Evolutionary conservation across 2,329 filamentous ascomycete species (phyloP).

Genomic region (Pseudonectria foliicola): DNA sequence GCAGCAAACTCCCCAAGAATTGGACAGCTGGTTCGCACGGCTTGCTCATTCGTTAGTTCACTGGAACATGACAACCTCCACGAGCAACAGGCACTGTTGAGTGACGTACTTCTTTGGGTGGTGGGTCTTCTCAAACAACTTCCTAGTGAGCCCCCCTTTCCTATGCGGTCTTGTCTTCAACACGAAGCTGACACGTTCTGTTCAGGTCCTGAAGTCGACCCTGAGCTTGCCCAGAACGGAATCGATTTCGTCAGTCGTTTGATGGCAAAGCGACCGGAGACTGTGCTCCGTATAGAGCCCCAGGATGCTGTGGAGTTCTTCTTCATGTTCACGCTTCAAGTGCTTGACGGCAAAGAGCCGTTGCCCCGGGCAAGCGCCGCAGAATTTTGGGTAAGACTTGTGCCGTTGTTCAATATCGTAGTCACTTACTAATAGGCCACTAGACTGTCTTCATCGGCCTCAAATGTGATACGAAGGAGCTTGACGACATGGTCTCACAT

Average conservation of each 20-base stretch:
- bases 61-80: conserved; percentile 38
- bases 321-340: conserved; percentile 64
- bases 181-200: conserved; percentile 8
- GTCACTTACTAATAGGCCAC: conserved; percentile 1
- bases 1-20: conserved; percentile 56
- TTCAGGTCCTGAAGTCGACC: conserved; percentile 60
- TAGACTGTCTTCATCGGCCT: conserved; percentile 48
- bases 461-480: conserved; percentile 33
- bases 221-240: conserved; percentile 65
- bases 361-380: conserved; percentile 68
- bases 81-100: conserved; percentile 42
- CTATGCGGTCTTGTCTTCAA: neutral
- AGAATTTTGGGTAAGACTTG: conserved; percentile 61
- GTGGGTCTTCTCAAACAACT: conserved; percentile 55
- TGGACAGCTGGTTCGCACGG: conserved; percentile 63
- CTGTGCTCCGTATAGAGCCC: conserved; percentile 53
- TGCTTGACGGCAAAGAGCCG: conserved; percentile 64
- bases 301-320: conserved; percentile 54
- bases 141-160: conserved; percentile 37
- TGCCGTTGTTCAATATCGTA: neutral
- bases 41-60: conserved; percentile 62
- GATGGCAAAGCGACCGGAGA: conserved; percentile 51
- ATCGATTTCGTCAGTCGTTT: conserved; percentile 65
- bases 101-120: conserved; percentile 53
- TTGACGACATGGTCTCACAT: conserved; percentile 37